These are phyloP conservation scores for Vinca major DNA, from an alignment of 305 asterid genomes.

Conservation along the genomic window DNA sequence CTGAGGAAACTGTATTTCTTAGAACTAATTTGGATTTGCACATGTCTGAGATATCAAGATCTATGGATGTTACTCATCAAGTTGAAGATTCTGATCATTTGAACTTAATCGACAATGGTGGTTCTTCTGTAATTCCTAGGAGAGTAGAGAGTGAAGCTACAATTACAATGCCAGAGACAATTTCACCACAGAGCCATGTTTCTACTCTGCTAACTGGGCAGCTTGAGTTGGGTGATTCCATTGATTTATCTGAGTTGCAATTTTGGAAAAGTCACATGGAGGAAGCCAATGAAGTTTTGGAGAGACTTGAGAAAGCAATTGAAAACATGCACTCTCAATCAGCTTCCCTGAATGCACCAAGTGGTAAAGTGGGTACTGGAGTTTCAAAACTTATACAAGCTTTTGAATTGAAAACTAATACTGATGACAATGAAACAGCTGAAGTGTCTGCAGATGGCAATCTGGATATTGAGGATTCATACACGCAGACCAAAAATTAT, in stretches of 20 bases:
- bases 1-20: conserved; percentile 48
- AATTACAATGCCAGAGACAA: conserved; percentile 13
- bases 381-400: conserved; percentile 82
- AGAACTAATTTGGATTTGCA: conserved; percentile 42
- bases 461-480: conserved; percentile 37
- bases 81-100: conserved; percentile 10
- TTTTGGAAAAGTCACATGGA: conserved; percentile 45
- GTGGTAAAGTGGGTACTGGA: conserved; percentile 43
- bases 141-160: conserved; percentile 23
- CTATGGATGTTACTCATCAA: conserved; percentile 28
- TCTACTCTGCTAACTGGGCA: conserved; percentile 1
- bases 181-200: conserved; percentile 20
- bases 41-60: conserved; percentile 28
- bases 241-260: conserved; percentile 36
- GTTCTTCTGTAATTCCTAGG: conserved; percentile 11
- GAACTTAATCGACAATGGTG: conserved; percentile 8
- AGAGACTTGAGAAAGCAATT: conserved; percentile 60
- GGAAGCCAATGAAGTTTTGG: conserved; percentile 44
- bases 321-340: conserved; percentile 45
- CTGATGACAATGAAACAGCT: conserved; percentile 47
- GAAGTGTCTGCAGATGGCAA: conserved; percentile 31
- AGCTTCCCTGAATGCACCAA: conserved; percentile 40
- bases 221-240: conserved; percentile 21
- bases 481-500: conserved; percentile 34
- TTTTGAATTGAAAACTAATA: conserved; percentile 53